These are phyloP conservation scores for Heritiera littoralis DNA, from an alignment of 345 rosid genomes.

Conservation along the genomic window DNA sequence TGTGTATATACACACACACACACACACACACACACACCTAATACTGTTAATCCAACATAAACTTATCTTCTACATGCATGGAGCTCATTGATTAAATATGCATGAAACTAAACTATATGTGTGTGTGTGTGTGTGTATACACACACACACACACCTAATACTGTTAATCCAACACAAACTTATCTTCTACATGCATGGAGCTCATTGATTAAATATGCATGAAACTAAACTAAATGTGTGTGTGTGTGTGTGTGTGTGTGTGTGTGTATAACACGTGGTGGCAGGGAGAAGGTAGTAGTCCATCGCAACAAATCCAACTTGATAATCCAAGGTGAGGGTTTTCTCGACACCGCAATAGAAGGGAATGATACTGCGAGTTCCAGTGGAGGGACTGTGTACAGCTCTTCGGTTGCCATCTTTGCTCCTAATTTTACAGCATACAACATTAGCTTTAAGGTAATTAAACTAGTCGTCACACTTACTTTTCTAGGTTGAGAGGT, in stretches of 20 bases:
- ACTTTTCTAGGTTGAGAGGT: not conserved
- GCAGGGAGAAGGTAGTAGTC: slow-evolving; percentile 81
- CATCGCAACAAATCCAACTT: slow-evolving; percentile 65
- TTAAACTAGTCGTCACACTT: not conserved
- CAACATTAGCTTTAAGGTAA: slow-evolving; percentile 81
- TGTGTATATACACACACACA: too few species aligned
- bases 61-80: not conserved
- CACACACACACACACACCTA: too few species aligned
- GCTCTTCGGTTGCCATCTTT: slow-evolving; percentile 66
- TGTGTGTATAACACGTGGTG: too few species aligned
- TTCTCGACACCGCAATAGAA: slow-evolving; percentile 53
- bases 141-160: too few species aligned
- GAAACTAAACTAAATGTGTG: too few species aligned
- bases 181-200: not conserved
- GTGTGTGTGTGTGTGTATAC: too few species aligned
- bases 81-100: not conserved
- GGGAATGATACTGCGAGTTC: slow-evolving; percentile 96
- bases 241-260: too few species aligned
- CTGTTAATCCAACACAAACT: not conserved
- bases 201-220: not conserved
- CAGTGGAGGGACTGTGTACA: slow-evolving; percentile 60
- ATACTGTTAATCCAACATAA: not conserved
- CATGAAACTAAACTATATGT: too few species aligned
- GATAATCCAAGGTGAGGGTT: slow-evolving; percentile 71
- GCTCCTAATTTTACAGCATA: slow-evolving; percentile 74